These are phyloP conservation scores for Catunica adiposa DNA, from an alignment of 2,329 filamentous ascomycete species.

Conservation along the genomic window DNA sequence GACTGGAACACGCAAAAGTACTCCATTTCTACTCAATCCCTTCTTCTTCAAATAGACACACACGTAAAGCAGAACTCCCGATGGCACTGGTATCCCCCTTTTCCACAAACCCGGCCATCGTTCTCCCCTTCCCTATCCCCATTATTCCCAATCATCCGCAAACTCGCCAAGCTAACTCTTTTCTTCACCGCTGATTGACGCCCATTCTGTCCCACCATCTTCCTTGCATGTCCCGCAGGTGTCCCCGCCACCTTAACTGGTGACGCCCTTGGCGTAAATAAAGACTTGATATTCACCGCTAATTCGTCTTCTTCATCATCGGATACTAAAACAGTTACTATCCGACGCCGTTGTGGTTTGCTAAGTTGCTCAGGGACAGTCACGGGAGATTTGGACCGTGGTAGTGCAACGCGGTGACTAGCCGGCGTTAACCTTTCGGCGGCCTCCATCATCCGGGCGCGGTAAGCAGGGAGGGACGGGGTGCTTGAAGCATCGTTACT, in stretches of 20 bases:
- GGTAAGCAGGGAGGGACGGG: background rate
- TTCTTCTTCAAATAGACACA: conserved; percentile 19
- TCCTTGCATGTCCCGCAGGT: background rate
- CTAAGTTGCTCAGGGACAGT: too few species aligned
- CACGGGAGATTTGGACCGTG: background rate
- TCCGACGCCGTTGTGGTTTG: too few species aligned
- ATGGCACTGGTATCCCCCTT: conserved; percentile 38
- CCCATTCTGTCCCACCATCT: background rate
- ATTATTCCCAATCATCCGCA: background rate
- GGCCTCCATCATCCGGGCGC: background rate
- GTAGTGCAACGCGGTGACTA: conserved; percentile 16
- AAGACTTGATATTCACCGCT: conserved; percentile 20
- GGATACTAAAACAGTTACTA: too few species aligned
- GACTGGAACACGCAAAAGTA: background rate
- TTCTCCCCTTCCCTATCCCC: background rate
- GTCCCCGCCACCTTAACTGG: background rate
- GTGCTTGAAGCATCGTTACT: background rate
- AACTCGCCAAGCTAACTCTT: conserved; percentile 5
- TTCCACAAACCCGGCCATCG: conserved; percentile 30
- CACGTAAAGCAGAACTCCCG: conserved; percentile 46
- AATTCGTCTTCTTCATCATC: conserved; percentile 23
- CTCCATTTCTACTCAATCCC: background rate
- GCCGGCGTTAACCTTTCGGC: background rate
- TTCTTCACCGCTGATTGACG: conserved; percentile 3
- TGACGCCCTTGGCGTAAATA: background rate